Conservation (phyloP, 768 basidiomycete genomes). For the Calocybe indica region DNA sequence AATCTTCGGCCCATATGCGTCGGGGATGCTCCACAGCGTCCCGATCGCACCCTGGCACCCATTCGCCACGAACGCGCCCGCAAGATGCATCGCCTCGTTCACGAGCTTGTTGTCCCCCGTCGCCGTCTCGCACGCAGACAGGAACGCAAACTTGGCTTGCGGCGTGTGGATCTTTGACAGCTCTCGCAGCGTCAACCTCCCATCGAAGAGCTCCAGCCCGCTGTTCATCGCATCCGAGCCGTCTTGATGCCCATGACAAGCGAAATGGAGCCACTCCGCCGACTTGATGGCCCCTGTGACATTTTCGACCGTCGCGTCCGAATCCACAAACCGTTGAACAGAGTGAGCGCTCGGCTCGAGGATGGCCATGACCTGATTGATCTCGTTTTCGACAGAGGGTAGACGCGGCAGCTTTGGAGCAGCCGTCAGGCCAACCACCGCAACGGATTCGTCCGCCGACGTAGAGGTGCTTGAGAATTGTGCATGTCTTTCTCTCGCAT, state of each 20-base stretch:
- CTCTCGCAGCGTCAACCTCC: constrained; percentile 14
- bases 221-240: constrained; percentile 17
- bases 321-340: too few relatives aligned
- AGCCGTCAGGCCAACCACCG: too few relatives aligned
- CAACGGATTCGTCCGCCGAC: too few relatives aligned
- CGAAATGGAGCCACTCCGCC: constrained; percentile 13
- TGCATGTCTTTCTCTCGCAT: too few relatives aligned
- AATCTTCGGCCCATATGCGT: too few relatives aligned
- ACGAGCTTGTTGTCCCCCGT: constrained; percentile 14
- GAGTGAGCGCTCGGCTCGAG: too few relatives aligned
- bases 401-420: too few relatives aligned
- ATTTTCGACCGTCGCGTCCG: too few relatives aligned
- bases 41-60: constrained; percentile 18
- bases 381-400: too few relatives aligned
- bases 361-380: too few relatives aligned
- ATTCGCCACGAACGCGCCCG: constrained; percentile 14
- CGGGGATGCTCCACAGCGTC: constrained; percentile 12
- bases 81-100: constrained; percentile 19
- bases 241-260: constrained; percentile 24
- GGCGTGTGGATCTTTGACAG: constrained; percentile 13
- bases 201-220: constrained; percentile 13
- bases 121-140: constrained; percentile 28
- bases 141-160: constrained; percentile 15
- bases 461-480: too few relatives aligned
- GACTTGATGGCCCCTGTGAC: too few relatives aligned